Evolutionary conservation across 306 rosid genomes (phyloP).

Genomic region (Prunus mongolica): DNA sequence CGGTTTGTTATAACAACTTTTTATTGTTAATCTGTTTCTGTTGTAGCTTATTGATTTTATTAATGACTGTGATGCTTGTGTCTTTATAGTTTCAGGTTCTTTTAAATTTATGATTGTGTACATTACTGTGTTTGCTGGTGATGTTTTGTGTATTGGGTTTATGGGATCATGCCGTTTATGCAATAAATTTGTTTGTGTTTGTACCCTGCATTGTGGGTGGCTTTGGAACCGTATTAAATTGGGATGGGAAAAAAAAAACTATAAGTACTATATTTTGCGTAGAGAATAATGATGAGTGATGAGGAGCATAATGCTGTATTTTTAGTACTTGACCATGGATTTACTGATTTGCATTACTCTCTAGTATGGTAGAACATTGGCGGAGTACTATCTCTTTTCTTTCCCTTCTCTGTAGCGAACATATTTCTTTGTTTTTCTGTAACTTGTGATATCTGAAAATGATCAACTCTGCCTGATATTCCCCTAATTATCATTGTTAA

Average conservation of each 20-base stretch:
- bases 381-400: background rate
- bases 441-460: background rate
- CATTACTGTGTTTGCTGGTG: background rate
- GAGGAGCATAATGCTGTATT: background rate
- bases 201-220: background rate
- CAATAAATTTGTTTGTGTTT: background rate
- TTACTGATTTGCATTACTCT: background rate
- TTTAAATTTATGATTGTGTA: background rate
- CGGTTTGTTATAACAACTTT: constrained; percentile 27
- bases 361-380: background rate
- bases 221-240: background rate
- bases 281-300: background rate
- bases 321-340: background rate
- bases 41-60: background rate
- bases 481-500: background rate
- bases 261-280: background rate
- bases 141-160: background rate
- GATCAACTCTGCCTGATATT: no score
- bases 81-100: background rate
- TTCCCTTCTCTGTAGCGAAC: background rate
- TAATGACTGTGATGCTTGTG: background rate
- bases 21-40: background rate
- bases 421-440: background rate
- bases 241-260: background rate
- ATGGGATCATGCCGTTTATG: background rate